Conservation (phyloP, 2,329 filamentous ascomycete genomes). For the Leptographium galeiforme region DNA sequence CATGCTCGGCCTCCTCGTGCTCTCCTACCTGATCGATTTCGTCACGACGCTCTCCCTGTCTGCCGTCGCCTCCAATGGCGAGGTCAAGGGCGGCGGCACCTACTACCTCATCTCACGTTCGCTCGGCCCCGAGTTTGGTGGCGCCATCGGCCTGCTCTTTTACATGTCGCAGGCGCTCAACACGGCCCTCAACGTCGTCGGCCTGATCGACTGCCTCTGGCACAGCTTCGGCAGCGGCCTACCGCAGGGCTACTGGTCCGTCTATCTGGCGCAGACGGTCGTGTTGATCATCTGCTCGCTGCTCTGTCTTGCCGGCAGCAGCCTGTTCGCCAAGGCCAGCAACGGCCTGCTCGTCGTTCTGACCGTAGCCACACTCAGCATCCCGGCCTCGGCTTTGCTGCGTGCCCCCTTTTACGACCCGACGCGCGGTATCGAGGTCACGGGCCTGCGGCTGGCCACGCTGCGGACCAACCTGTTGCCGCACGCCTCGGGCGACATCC, state of each 20-base stretch:
- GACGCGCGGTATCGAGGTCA: slow-evolving; percentile 56
- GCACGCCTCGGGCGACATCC: slow-evolving; percentile 39
- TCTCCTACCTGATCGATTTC: slow-evolving; percentile 71
- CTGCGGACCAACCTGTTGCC: slow-evolving; percentile 64
- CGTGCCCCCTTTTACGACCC: slow-evolving; percentile 53
- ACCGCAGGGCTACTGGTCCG: slow-evolving; percentile 60
- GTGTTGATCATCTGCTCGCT: slow-evolving; percentile 58
- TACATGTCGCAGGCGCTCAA: slow-evolving; percentile 85
- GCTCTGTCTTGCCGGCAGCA: slow-evolving; percentile 67
- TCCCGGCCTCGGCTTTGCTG: slow-evolving; percentile 64
- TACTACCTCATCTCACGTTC: slow-evolving; percentile 84
- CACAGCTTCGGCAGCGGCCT: slow-evolving; percentile 59
- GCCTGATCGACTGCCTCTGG: slow-evolving; percentile 68
- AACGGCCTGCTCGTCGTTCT: slow-evolving; percentile 62
- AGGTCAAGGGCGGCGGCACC: slow-evolving; percentile 73
- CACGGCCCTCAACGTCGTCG: slow-evolving; percentile 76
- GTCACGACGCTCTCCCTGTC: slow-evolving; percentile 76
- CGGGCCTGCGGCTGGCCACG: slow-evolving; percentile 58
- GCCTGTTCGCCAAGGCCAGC: slow-evolving; percentile 67
- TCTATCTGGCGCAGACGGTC: slow-evolving; percentile 61
- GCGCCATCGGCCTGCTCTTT: slow-evolving; percentile 76
- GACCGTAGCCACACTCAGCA: slow-evolving; percentile 62
- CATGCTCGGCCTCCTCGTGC: slow-evolving; percentile 61
- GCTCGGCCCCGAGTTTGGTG: slow-evolving; percentile 76
- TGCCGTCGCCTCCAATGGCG: slow-evolving; percentile 80